A percentile compares a stretch with the other conserved stretches of the same genome.
Evolutionary conservation across 305 asterid genomes (phyloP).

Genomic region (Fraxinus platypoda): DNA sequence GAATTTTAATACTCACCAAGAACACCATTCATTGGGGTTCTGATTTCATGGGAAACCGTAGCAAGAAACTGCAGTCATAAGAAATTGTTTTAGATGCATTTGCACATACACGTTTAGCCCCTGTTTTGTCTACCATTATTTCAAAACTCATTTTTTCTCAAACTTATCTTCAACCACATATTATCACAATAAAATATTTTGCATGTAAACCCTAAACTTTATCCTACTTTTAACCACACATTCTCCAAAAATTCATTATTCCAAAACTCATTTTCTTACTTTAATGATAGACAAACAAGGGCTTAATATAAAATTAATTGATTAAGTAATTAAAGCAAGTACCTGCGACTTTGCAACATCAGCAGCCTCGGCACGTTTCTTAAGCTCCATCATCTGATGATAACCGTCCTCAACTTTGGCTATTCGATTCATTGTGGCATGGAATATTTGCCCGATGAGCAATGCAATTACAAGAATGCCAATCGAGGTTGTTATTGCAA

Average conservation of each 20-base stretch:
- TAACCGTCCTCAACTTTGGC: slow-evolving; percentile 85
- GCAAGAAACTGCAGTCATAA: slow-evolving; percentile 74
- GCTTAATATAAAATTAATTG: not conserved
- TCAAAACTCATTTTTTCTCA: no score
- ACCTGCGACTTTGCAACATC: slow-evolving; percentile 94
- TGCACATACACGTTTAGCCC: not conserved
- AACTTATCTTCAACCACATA: no score
- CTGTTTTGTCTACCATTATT: no score
- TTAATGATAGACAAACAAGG: no score
- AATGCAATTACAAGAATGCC: slow-evolving; percentile 61
- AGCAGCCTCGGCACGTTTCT: slow-evolving; percentile 87
- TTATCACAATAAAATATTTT: no score
- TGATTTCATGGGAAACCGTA: slow-evolving; percentile 93
- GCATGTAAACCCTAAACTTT: no score
- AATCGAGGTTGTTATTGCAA: slow-evolving; percentile 45
- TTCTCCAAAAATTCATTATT: no score
- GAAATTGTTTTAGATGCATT: slow-evolving; percentile 12
- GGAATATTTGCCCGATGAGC: slow-evolving; percentile 65
- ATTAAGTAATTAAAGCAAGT: not conserved
- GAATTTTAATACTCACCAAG: slow-evolving; percentile 55
- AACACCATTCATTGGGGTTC: slow-evolving; percentile 98
- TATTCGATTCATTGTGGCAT: slow-evolving; percentile 78
- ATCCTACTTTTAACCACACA: no score
- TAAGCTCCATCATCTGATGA: slow-evolving; percentile 69
- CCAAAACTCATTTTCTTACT: no score